Evolutionary conservation across 2,329 filamentous ascomycete species (phyloP), one percentile per base, ranked within the genome.

Genomic region (Aspergillus clavatus): DNA sequence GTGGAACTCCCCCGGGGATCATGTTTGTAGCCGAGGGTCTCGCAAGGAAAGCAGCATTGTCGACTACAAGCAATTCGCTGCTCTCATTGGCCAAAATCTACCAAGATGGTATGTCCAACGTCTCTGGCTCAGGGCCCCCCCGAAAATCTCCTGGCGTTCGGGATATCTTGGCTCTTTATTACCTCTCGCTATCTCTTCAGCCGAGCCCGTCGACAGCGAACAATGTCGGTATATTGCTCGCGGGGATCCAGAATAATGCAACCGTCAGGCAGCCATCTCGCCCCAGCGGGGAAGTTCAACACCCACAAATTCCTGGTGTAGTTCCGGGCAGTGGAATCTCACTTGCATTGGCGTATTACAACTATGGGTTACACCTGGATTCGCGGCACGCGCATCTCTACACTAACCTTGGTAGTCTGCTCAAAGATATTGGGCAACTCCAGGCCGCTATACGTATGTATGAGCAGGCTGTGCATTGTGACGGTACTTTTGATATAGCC

Each of bases 191-290:
- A 3, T 95, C 93, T 0, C 76, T 98, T 2, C 93, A 96, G 53
- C 90, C 93, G 38, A 97, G 93, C 58, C 93, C 93, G 2, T 98
- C 93, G 0, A 98, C 93, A 0, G 93, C 93, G 0, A 98, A 98
- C 64, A 98, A 98, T 63, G 90, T 98, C 10, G 93, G 93, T 3
- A 98, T 98, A 44, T 76, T 98, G 22, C 80, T 98, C n/a, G 93
- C 93, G 4, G 88, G 93, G 45, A 87, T 97, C 16, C 93, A 95
- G 61, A 89, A 95, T 56, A 75, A 74, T 21, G 61, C 65, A 10
- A 69, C 70, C 3, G 68, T 70, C 7, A 74, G 71, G 45, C 55
- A 55, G 16, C 51, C 59, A 40, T 48, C 67, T 50, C 59, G 60
- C 10, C 53, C 61, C 2, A 59, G 59, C 39, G 62, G 62, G 6